These are phyloP conservation scores for Kwoniella newhampshirensis DNA, from an alignment of 768 basidiomycete genomes.

Conservation along the genomic window DNA sequence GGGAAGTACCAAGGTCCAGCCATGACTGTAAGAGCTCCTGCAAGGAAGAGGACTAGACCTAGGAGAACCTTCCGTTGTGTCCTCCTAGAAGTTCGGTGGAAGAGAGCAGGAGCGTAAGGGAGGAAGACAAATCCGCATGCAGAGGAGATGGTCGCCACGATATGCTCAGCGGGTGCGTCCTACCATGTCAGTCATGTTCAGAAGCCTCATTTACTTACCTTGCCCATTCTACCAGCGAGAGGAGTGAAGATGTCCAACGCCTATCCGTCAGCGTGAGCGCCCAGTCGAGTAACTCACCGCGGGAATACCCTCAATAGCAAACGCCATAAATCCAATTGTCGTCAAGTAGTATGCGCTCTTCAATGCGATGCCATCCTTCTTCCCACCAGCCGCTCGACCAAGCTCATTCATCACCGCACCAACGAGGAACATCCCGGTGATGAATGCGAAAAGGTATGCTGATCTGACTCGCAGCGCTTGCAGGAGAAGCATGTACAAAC, in stretches of 20 bases:
- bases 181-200: constrained; percentile 27
- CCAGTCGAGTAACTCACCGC: constrained; percentile 27
- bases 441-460: constrained; percentile 66
- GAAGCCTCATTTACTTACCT: constrained; percentile 38
- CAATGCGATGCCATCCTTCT: constrained; percentile 16
- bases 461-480: constrained; percentile 73
- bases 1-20: constrained; percentile 54
- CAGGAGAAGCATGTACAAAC: constrained; percentile 60
- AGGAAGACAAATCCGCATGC: constrained; percentile 61
- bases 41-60: constrained; percentile 58
- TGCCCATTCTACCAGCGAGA: constrained; percentile 77
- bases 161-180: constrained; percentile 81
- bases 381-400: not conserved
- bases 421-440: constrained; percentile 64
- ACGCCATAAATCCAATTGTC: constrained; percentile 53
- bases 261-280: constrained; percentile 32
- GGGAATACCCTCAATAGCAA: constrained; percentile 54
- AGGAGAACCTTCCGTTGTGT: constrained; percentile 56
- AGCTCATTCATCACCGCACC: constrained; percentile 59
- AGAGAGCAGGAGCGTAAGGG: constrained; percentile 68
- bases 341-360: constrained; percentile 24
- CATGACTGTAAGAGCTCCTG: constrained; percentile 63
- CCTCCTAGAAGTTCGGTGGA: constrained; percentile 65
- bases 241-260: constrained; percentile 88
- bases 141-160: constrained; percentile 76